These are phyloP conservation scores for Pseudogymnoascus sp. DNA, from an alignment of 2,329 filamentous ascomycete genomes.

Conservation along the genomic window DNA sequence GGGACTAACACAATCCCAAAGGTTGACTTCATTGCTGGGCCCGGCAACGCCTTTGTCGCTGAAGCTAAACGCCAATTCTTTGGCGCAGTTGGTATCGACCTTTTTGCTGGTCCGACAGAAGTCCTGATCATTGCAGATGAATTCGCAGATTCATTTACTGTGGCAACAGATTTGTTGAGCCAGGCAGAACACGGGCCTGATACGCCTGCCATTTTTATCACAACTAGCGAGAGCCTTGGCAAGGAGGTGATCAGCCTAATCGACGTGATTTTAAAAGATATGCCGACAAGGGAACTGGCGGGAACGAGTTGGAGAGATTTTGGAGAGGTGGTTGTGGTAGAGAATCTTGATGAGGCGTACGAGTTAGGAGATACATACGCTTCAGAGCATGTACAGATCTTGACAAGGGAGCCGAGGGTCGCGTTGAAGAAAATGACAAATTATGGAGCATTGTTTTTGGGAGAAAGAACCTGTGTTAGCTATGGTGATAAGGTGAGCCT, in stretches of 20 bases:
- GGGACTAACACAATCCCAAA: slow-evolving; percentile 41
- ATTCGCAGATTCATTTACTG: slow-evolving; percentile 36
- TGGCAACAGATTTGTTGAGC: slow-evolving; percentile 39
- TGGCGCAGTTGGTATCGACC: slow-evolving; percentile 45
- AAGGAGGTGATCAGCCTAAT: slow-evolving; percentile 31
- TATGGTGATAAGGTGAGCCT: slow-evolving; percentile 42
- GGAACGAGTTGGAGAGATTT: slow-evolving; percentile 36
- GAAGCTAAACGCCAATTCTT: slow-evolving; percentile 46
- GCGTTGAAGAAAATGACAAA: slow-evolving; percentile 43
- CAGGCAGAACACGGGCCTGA: slow-evolving; percentile 46
- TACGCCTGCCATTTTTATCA: slow-evolving; percentile 42
- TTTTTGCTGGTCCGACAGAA: slow-evolving; percentile 46
- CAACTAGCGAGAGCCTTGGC: slow-evolving; percentile 35
- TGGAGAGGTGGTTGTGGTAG: slow-evolving; percentile 39
- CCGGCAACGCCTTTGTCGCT: slow-evolving; percentile 46
- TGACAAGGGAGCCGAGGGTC: slow-evolving; percentile 38
- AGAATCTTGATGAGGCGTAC: slow-evolving; percentile 35
- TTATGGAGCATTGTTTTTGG: slow-evolving; percentile 43
- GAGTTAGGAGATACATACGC: slow-evolving; percentile 39
- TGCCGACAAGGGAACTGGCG: slow-evolving; percentile 37
- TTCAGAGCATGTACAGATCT: slow-evolving; percentile 43
- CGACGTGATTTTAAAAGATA: slow-evolving; percentile 30
- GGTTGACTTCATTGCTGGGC: slow-evolving; percentile 45
- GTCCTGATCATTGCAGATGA: slow-evolving; percentile 42
- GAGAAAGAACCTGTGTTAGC: slow-evolving; percentile 43